These are phyloP conservation scores for Paecilomyces fulvus DNA, from an alignment of 2,329 filamentous ascomycete species.

Conservation along the genomic window DNA sequence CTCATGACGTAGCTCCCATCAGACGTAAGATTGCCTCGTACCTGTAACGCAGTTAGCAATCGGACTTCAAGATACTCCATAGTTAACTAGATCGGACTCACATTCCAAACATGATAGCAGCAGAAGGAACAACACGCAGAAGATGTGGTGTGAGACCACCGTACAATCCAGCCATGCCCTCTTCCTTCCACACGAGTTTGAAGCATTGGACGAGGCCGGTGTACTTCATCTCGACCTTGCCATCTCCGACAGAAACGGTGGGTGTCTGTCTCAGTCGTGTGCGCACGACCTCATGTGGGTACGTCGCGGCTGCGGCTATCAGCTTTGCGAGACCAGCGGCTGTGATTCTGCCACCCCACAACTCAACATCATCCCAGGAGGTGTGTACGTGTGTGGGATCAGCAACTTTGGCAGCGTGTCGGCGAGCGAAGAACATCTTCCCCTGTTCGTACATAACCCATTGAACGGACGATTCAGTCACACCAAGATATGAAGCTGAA, in stretches of 20 bases:
- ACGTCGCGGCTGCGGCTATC: conserved; percentile 73
- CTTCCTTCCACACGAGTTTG: conserved; percentile 76
- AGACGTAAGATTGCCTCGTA: not conserved
- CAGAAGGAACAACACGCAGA: conserved; percentile 81
- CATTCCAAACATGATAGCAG: conserved; percentile 95
- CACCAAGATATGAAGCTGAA: conserved; percentile 83
- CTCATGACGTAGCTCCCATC: not conserved
- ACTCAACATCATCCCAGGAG: conserved; percentile 64
- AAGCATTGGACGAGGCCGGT: conserved; percentile 85
- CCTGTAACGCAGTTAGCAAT: not conserved
- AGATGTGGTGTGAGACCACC: conserved; percentile 88
- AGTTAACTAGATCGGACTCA: conserved; percentile 32
- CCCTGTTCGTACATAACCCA: conserved; percentile 93
- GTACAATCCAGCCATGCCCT: conserved; percentile 78
- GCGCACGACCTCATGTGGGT: conserved; percentile 85
- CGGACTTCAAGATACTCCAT: not conserved
- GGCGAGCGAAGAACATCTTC: conserved; percentile 61
- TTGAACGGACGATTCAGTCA: conserved; percentile 82
- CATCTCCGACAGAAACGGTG: conserved; percentile 63
- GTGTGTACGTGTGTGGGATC: conserved; percentile 55
- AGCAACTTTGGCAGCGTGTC: conserved; percentile 50
- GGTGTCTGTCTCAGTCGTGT: conserved; percentile 81
- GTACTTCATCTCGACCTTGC: conserved; percentile 64
- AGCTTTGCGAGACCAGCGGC: conserved; percentile 74
- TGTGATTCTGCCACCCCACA: conserved; percentile 69